Evolutionary conservation across 1,284 basidiomycete species (phyloP), one percentile per base, ranked within the genome.

Genomic region (Blastosporella zonata): DNA sequence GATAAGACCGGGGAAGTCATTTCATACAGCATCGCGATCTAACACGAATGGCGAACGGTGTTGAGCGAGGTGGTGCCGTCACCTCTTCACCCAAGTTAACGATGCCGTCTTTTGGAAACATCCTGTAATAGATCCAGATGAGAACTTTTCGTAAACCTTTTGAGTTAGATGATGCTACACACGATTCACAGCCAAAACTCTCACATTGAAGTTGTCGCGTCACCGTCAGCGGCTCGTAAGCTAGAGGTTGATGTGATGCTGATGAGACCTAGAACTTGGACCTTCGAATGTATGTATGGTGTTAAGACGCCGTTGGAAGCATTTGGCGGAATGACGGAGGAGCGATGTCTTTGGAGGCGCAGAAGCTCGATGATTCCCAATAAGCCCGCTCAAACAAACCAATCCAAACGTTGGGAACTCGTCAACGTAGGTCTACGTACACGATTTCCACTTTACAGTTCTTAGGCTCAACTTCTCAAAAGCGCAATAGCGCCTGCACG

Each of bases 251-350:
- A 37, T 37, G 20, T 37, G 36, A 37, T 20, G 18, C 33, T 34
- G 15, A 34, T 18, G 9, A 34, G 33, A 18, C n/a, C 33, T 15
- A 34, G 33, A 34, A 34, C n/a, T 31, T 31, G n/a, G n/a, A 21
- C 36, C 20, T 12, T 37, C 36, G 34, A 37, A 21, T 20, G 20
- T n/a, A n/a, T n/a, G n/a, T n/a, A n/a, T 37, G 36, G 36, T 37
- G 36, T 37, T 37, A 37, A 37, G 36, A 37, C 10, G 36, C 22
- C 21, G 36, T 37, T 22, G 36, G 36, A 37, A 37, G 36, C 12
- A 21, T 37, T 37, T 20, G 36, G 20, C 3, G 21, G 6, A 37
- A 37, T 2, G 15, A 18, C 33, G 33, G 33, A 13, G 33, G 17
- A 18, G 15, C 2, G 7, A 6, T 18, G 33, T 34, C n/a, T 15